Conservation (phyloP, 805 yeast genomes). For the Saccharomycopsis guyanensis region DNA sequence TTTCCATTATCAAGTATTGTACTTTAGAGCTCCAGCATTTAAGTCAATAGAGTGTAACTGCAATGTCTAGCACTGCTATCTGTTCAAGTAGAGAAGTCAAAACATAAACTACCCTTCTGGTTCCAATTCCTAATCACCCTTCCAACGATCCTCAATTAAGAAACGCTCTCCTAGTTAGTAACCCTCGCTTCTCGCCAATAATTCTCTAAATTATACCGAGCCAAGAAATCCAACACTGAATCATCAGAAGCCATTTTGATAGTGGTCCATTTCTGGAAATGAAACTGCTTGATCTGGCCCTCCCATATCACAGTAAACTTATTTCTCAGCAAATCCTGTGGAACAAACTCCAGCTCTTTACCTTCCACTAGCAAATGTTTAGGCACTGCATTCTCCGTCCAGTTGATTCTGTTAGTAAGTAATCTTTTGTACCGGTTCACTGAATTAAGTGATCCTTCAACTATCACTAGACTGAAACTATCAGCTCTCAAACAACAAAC, state of each 20-base stretch:
- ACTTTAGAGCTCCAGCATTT: too few species aligned
- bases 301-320: slow-evolving; percentile 56
- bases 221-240: slow-evolving; percentile 42
- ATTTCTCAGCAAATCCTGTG: slow-evolving; percentile 28
- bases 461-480: slow-evolving; percentile 52
- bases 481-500: slow-evolving; percentile 37
- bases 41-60: too few species aligned
- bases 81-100: too few species aligned
- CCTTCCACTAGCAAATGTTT: slow-evolving; percentile 24
- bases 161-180: too few species aligned
- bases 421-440: slow-evolving; percentile 57
- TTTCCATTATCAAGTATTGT: too few species aligned
- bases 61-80: too few species aligned
- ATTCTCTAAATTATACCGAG: slow-evolving; percentile 45
- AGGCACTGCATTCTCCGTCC: slow-evolving; percentile 49
- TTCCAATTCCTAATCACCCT: too few species aligned
- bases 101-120: too few species aligned
- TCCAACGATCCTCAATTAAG: too few species aligned
- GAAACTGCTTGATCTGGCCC: slow-evolving; percentile 48
- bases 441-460: slow-evolving; percentile 65
- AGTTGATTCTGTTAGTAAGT: slow-evolving; percentile 52
- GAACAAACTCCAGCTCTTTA: not conserved
- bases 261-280: slow-evolving; percentile 65
- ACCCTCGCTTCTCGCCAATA: too few species aligned
- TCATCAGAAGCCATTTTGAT: slow-evolving; percentile 45